A percentile compares a stretch with the other conserved stretches of the same genome.
phyloP scores from a whole-genome alignment of 768 basidiomycete genomes.

The Boletus reticuloceps region DNA sequence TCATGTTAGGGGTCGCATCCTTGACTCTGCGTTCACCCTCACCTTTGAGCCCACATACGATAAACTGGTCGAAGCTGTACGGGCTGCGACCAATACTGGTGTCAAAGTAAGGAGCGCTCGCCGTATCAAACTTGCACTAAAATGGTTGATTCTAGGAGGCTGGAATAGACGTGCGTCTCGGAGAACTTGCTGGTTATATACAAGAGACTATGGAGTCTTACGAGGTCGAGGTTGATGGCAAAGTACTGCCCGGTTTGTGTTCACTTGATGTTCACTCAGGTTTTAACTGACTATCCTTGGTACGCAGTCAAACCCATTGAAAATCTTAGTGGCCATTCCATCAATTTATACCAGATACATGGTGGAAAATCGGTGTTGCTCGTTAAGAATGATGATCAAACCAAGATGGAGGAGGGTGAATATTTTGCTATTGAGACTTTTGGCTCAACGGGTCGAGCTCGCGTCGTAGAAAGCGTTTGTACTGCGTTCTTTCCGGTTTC shows the following conservation, averaged over 20 bases:
- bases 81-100: slow-evolving; percentile 92
- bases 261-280: background rate
- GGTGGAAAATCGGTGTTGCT: slow-evolving; percentile 91
- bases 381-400: slow-evolving; percentile 85
- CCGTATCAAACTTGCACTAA: slow-evolving; percentile 3
- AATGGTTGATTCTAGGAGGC: slow-evolving; percentile 61
- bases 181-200: slow-evolving; percentile 87
- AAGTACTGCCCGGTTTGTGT: slow-evolving; percentile 68
- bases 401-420: slow-evolving; percentile 99
- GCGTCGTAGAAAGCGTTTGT: slow-evolving; percentile 75
- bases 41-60: slow-evolving; percentile 89
- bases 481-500: slow-evolving; percentile 11
- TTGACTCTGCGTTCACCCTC: slow-evolving; percentile 95
- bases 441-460: slow-evolving; percentile 91
- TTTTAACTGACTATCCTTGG: background rate
- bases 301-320: slow-evolving; percentile 86
- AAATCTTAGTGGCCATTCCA: slow-evolving; percentile 94
- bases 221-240: slow-evolving; percentile 90
- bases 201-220: slow-evolving; percentile 99
- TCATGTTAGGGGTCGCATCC: slow-evolving; percentile 93
- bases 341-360: slow-evolving; percentile 88
- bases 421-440: slow-evolving; percentile 99
- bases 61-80: slow-evolving; percentile 84
- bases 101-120: slow-evolving; percentile 56
- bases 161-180: slow-evolving; percentile 92